Evolutionary conservation across 1,139 yeast species (phyloP).

Genomic region (Nakaseomyces glabratus): DNA sequence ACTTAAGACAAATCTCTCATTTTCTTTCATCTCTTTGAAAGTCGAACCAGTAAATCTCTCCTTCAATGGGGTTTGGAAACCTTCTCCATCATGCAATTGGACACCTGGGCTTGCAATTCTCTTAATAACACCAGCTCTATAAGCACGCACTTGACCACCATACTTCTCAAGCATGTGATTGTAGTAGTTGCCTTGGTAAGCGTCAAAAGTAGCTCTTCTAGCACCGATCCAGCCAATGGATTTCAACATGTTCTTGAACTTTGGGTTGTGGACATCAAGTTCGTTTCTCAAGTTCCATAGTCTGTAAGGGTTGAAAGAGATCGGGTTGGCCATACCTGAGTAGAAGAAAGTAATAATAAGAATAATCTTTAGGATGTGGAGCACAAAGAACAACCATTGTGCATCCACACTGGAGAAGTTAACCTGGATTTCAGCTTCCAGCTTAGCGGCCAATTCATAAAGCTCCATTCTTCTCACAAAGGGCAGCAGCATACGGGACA

Average conservation of each 20-base stretch:
- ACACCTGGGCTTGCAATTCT: conserved; percentile 54
- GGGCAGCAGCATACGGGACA: conserved; percentile 36
- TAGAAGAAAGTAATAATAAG: conserved; percentile 51
- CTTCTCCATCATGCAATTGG: conserved; percentile 65
- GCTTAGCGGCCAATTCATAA: conserved; percentile 36
- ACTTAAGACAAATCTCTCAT: conserved; percentile 40
- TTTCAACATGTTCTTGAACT: conserved; percentile 36
- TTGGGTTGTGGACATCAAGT: conserved; percentile 34
- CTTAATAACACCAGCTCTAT: conserved; percentile 59
- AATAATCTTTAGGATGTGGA: conserved; percentile 57
- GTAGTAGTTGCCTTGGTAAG: conserved; percentile 65
- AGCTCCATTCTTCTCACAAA: conserved; percentile 33
- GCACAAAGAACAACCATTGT: conserved; percentile 58
- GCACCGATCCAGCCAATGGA: conserved; percentile 90
- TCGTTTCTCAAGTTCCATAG: conserved; percentile 20
- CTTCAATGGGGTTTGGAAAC: conserved; percentile 55
- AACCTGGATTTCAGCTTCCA: conserved; percentile 41
- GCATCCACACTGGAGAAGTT: conserved; percentile 37
- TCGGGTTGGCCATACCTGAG: conserved; percentile 74
- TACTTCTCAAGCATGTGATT: conserved; percentile 51
- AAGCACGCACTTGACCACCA: conserved; percentile 78
- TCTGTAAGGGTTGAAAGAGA: conserved; percentile 39
- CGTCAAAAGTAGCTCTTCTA: conserved; percentile 59
- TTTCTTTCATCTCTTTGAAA: conserved; percentile 29
- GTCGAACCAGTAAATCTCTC: conserved; percentile 27